phyloP scores from a whole-genome alignment of 371 early-diverging fungal species.

The Mucor irregularis region DNA sequence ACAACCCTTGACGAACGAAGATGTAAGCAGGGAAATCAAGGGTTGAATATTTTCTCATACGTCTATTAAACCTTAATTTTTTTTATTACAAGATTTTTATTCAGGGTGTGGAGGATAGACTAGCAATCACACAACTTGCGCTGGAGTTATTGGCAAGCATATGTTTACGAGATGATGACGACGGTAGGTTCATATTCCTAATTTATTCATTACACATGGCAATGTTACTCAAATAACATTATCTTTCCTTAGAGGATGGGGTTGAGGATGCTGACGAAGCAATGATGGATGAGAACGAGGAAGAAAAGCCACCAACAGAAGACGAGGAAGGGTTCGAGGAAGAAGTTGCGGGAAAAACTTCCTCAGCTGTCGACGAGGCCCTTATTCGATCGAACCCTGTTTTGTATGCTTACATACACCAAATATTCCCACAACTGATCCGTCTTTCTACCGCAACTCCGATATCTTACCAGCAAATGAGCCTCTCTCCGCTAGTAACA shows the following conservation, averaged over 20 bases:
- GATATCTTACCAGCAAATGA: slow-evolving; percentile 49
- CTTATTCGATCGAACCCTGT: slow-evolving; percentile 39
- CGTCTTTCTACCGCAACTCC: slow-evolving; percentile 58
- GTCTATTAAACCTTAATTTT: neutral
- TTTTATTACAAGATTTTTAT: slow-evolving; percentile 29
- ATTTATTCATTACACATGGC: too few relatives aligned
- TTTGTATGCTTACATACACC: slow-evolving; percentile 48
- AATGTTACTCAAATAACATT: too few relatives aligned
- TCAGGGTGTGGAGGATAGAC: slow-evolving; percentile 52
- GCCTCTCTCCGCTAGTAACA: slow-evolving; percentile 41
- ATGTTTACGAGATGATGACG: slow-evolving; percentile 65
- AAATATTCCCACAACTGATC: slow-evolving; percentile 57
- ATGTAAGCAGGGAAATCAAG: too few relatives aligned
- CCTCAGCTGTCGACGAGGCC: slow-evolving; percentile 17
- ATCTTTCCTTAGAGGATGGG: slow-evolving; percentile 12
- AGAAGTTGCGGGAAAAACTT: slow-evolving; percentile 26
- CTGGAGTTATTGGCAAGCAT: slow-evolving; percentile 87
- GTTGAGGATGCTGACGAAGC: slow-evolving; percentile 12
- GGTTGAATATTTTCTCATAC: too few relatives aligned
- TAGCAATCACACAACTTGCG: slow-evolving; percentile 71
- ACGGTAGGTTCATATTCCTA: too few relatives aligned
- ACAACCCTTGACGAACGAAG: slow-evolving; percentile 52
- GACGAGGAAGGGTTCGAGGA: slow-evolving; percentile 48
- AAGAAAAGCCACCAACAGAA: neutral
- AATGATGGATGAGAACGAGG: slow-evolving; percentile 8